Evolutionary conservation across 331 rosid genomes (phyloP).

Genomic region (Malus hybrid): DNA sequence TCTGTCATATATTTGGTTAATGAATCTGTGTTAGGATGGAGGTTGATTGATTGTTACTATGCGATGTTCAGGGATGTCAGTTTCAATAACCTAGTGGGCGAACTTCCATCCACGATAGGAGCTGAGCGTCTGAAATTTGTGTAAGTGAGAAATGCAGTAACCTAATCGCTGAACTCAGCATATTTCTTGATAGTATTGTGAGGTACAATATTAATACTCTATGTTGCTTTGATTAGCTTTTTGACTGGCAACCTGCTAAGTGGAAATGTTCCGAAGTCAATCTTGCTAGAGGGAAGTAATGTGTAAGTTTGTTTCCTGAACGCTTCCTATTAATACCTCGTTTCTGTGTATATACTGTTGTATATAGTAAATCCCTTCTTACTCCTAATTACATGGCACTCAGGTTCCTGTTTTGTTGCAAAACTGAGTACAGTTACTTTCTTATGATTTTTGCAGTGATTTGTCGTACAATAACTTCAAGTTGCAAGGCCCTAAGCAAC

Average conservation of each 20-base stretch:
- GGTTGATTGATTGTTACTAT: slow-evolving; percentile 1
- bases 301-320: slow-evolving; percentile 44
- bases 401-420: neutral
- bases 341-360: too few relatives aligned
- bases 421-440: neutral
- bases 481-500: slow-evolving; percentile 42
- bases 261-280: slow-evolving; percentile 51
- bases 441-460: neutral
- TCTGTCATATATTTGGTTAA: too few relatives aligned
- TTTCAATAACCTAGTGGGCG: slow-evolving; percentile 70
- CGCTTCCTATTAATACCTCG: neutral
- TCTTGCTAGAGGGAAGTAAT: slow-evolving; percentile 53
- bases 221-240: slow-evolving; percentile 37
- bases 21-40: neutral
- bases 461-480: slow-evolving; percentile 73
- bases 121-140: slow-evolving; percentile 32
- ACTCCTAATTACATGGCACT: neutral
- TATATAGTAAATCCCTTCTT: fast-evolving
- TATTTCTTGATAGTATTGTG: neutral
- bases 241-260: slow-evolving; percentile 57
- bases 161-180: neutral
- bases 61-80: slow-evolving; percentile 60
- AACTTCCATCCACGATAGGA: slow-evolving; percentile 35
- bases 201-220: neutral
- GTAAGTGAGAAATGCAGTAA: slow-evolving; percentile 31